phyloP scores from a whole-genome alignment of 176 grass and related monocot species.

The sorghum (Sorghum bicolor) region DNA sequence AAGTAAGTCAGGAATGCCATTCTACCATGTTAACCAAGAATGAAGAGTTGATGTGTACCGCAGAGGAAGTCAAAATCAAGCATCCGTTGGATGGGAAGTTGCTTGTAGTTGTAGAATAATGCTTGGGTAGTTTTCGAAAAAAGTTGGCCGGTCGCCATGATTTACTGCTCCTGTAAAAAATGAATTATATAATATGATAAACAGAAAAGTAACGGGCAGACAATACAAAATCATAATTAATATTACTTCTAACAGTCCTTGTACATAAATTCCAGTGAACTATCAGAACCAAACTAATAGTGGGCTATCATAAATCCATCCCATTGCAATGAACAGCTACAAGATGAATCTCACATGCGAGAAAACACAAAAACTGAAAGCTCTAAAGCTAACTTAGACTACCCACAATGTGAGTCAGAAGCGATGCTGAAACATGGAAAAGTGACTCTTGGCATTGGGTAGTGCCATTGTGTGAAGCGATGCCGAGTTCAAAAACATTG shows the following conservation, averaged over 20 bases:
- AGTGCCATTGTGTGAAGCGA: no score
- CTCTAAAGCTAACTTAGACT: neutral
- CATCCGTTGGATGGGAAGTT: constrained; percentile 97
- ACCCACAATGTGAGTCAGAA: no score
- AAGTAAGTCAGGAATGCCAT: constrained; percentile 17
- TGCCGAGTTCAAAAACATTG: no score
- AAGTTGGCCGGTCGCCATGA: constrained; percentile 89
- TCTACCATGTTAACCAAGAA: constrained; percentile 11
- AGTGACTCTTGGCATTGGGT: no score
- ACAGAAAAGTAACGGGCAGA: neutral
- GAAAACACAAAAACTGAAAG: neutral
- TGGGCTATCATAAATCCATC: neutral
- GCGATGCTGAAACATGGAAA: no score
- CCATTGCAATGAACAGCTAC: neutral
- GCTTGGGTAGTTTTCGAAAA: constrained; percentile 93
- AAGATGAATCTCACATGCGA: neutral
- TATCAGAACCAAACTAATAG: neutral
- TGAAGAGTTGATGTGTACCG: constrained; percentile 43
- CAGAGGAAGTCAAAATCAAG: constrained; percentile 99
- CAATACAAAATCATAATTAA: neutral
- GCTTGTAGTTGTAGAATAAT: constrained; percentile 99
- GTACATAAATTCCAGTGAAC: neutral
- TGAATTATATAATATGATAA: constrained; percentile 15
- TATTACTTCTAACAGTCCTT: neutral
- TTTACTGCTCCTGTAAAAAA: constrained; percentile 45